Percentiles rank a stretch among this genome's conserved stretches.
Conservation (phyloP, 202 grass and related monocot genomes). For the Carex arenaria region DNA sequence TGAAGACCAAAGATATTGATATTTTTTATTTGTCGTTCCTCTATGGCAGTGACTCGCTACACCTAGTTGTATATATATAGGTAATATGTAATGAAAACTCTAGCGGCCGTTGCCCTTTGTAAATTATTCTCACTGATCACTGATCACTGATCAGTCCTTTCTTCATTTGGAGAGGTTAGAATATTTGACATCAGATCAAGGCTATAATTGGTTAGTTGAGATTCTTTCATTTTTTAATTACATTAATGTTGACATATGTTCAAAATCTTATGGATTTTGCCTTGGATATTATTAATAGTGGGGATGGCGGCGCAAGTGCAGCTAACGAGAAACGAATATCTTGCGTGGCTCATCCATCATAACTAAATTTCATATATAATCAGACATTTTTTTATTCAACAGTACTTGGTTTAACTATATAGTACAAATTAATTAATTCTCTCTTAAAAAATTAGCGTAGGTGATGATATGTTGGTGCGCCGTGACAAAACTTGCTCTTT, state of each 20-base stretch:
- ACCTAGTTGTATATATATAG: background rate
- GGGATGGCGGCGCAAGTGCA: background rate
- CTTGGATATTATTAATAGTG: background rate
- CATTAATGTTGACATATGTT: background rate
- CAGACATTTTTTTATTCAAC: background rate
- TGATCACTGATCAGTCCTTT: background rate
- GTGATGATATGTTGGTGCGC: background rate
- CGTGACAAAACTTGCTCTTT: background rate
- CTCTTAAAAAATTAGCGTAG: too few species aligned
- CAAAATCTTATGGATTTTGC: background rate
- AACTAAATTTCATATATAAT: background rate
- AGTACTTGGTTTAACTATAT: background rate
- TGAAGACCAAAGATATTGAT: background rate
- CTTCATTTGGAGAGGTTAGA: slow-evolving; percentile 7
- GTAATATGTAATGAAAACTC: background rate
- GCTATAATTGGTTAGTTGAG: slow-evolving; percentile 12
- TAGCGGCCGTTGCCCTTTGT: background rate
- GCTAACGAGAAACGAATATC: background rate
- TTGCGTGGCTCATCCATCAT: background rate
- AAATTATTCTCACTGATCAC: background rate
- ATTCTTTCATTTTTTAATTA: slow-evolving; percentile 1
- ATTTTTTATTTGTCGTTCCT: background rate
- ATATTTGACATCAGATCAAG: background rate
- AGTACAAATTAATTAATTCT: background rate
- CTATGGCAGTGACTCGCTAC: background rate